phyloP scores from a whole-genome alignment of 2,329 filamentous ascomycete species.

The Thermothelomyces thermophilus region DNA sequence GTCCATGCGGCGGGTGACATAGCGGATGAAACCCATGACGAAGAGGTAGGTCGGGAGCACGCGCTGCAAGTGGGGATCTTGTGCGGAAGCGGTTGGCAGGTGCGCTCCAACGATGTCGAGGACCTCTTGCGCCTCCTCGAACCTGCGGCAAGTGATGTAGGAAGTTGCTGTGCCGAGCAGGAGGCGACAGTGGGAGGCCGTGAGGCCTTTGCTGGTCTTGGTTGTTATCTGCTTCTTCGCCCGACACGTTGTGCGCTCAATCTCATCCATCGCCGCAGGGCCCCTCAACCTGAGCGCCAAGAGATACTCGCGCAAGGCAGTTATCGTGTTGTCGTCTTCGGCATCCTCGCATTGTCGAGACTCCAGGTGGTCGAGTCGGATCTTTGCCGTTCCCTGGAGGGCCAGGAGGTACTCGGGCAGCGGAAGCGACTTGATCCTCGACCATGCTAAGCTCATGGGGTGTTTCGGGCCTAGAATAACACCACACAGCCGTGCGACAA shows the following conservation, averaged over 20 bases:
- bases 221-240: constrained; percentile 1
- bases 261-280: constrained; percentile 6
- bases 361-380: constrained; percentile 16
- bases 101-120: constrained; percentile 3
- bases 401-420: constrained; percentile 7
- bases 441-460: constrained; percentile 17
- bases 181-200: constrained; percentile 12
- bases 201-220: background rate
- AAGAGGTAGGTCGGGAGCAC: constrained; percentile 12
- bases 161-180: constrained; percentile 15
- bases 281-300: constrained; percentile 11
- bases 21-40: constrained; percentile 13
- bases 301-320: constrained; percentile 17
- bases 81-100: background rate
- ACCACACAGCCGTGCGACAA: constrained; percentile 15
- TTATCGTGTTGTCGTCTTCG: constrained; percentile 9
- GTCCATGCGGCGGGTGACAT: constrained; percentile 8
- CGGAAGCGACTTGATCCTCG: constrained; percentile 8
- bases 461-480: constrained; percentile 14
- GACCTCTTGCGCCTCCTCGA: constrained; percentile 7
- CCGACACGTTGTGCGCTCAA: constrained; percentile 13
- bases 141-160: constrained; percentile 9
- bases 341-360: background rate
- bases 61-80: background rate
- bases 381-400: constrained; percentile 12